Evolutionary conservation across 805 yeast species (phyloP).

Genomic region (Saccharomycopsis olivae): DNA sequence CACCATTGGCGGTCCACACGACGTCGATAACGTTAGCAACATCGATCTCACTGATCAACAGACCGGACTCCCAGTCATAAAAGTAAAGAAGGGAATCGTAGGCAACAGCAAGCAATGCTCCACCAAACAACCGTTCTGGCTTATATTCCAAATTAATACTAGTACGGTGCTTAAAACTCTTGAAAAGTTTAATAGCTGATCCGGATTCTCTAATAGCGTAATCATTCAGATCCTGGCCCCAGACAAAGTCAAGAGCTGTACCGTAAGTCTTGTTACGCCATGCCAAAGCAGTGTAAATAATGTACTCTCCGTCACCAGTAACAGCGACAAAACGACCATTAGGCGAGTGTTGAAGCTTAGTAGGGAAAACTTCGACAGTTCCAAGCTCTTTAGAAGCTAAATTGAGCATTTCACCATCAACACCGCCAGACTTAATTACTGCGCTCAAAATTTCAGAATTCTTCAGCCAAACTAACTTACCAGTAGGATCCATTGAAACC

Average conservation of each 20-base stretch:
- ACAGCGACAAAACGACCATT: constrained; percentile 96
- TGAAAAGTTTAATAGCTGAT: constrained; percentile 53
- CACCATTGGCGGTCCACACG: constrained; percentile 91
- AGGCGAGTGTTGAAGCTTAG: constrained; percentile 81
- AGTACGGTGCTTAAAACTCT: constrained; percentile 75
- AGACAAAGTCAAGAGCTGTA: constrained; percentile 78
- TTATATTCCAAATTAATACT: constrained; percentile 56
- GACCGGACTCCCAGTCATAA: constrained; percentile 89
- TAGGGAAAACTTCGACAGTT: constrained; percentile 88
- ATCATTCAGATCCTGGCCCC: constrained; percentile 87
- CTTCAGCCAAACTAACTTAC: constrained; percentile 84
- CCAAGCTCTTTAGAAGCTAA: constrained; percentile 86
- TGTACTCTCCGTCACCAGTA: constrained; percentile 96
- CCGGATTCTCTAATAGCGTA: constrained; percentile 74
- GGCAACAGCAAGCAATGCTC: constrained; percentile 78
- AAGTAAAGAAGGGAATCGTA: constrained; percentile 78
- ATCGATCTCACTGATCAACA: constrained; percentile 78
- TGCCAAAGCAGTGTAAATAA: constrained; percentile 90
- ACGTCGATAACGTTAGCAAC: constrained; percentile 69
- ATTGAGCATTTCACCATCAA: constrained; percentile 73
- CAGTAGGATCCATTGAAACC: constrained; percentile 84
- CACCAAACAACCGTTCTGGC: constrained; percentile 77
- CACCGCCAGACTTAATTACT: constrained; percentile 51
- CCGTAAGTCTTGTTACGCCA: constrained; percentile 97
- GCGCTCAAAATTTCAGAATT: constrained; percentile 84